Evolutionary conservation across 2,329 filamentous ascomycete species (phyloP), one percentile per base, ranked within the genome.

Genomic region (Fusarium sp.): DNA sequence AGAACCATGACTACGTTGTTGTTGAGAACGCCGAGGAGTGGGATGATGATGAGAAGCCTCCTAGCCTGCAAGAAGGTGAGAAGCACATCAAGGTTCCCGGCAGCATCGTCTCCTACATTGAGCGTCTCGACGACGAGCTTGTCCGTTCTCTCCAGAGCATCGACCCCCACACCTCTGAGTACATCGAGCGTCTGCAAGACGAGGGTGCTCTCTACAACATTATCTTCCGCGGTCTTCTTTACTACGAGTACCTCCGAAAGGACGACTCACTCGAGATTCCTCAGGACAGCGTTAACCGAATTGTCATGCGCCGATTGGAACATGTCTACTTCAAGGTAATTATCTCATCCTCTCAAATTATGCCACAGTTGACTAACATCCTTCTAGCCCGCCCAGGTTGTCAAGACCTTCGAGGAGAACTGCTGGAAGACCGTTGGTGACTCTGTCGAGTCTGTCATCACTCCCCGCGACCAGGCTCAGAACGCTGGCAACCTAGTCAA

Each of bases 11-110:
- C 70, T 92, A 95, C 78, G 86, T 98, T 54, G 93, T 99, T 49
- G 86, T 96, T 25, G 96, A 99, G 83, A 91, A 89, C 73, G 96
- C 94, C 24, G 96, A 99, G 80, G 96, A 99, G 82, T 98, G 96
- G 96, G 96, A 99, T 74, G 96, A 99, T 77, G 97, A 99, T 74
- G 97, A 99, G 76, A 98, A 98, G 86, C 88, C 90, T 43, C 96
- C 96, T 16, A 86, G 86, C 32, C 85, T 95, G 73, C 88, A 88
- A 61, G 81, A 87, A 24, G 93, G 90, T 69, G 91, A 97, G 80
- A 92, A 89, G 80, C 88, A 95, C 78, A 92, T 97, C 87, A 94
- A 92, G 84, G 89, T 99, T 62, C 93, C 96, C 22, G 97, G 96
- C 78, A 98, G 94, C 84, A 86, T 98, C 66, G 93, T 98, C 47